phyloP scores from a whole-genome alignment of 345 rosid species.

The Lumnitzera racemosa region DNA sequence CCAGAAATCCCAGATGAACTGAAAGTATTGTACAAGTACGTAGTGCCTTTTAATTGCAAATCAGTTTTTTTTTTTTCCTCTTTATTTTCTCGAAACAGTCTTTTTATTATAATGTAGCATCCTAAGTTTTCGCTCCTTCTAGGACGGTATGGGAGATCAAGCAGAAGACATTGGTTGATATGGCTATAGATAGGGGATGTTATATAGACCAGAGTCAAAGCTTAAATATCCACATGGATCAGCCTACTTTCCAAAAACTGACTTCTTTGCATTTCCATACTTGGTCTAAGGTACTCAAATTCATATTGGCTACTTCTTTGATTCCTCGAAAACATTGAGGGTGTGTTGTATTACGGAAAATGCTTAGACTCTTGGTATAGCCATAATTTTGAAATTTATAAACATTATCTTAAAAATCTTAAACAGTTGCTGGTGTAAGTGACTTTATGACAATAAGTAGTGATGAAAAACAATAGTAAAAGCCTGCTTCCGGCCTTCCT shows the following conservation, averaged over 20 bases:
- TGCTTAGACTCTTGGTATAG: too few species aligned
- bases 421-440: too few species aligned
- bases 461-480: too few species aligned
- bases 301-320: too few species aligned
- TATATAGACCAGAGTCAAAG: constrained; percentile 95
- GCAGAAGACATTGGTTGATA: constrained; percentile 80
- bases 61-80: background rate
- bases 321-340: too few species aligned
- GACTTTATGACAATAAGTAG: too few species aligned
- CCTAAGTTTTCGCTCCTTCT: constrained; percentile 6
- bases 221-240: constrained; percentile 87
- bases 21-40: constrained; percentile 72
- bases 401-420: too few species aligned
- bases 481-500: too few species aligned
- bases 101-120: background rate
- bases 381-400: too few species aligned
- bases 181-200: constrained; percentile 92
- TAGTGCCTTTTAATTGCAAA: background rate
- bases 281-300: constrained; percentile 61
- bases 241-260: constrained; percentile 68
- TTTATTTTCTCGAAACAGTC: too few species aligned
- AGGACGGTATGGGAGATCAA: constrained; percentile 99
- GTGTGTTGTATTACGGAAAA: too few species aligned
- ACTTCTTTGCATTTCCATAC: constrained; percentile 80
- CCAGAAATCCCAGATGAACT: constrained; percentile 65